Percentiles rank a stretch among this genome's conserved stretches.
These are phyloP conservation scores for Irpex sp. DNA, from an alignment of 1,284 basidiomycete genomes.

Conservation along the genomic window DNA sequence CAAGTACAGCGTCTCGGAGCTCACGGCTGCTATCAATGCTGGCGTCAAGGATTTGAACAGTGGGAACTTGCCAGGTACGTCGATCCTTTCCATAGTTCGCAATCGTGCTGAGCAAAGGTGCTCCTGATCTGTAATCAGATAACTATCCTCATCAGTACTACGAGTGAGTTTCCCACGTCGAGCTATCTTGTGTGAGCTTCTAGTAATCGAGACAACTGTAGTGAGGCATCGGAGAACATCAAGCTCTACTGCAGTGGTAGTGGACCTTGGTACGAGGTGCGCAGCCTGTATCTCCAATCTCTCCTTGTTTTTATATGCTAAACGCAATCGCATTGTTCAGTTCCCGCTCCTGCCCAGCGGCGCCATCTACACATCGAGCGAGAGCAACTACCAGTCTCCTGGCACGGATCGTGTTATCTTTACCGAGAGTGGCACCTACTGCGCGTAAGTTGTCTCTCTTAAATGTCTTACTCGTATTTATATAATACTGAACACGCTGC, in stretches of 20 bases:
- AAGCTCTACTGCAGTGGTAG: constrained; percentile 13
- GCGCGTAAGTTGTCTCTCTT: constrained; percentile 15
- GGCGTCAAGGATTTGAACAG: constrained; percentile 17
- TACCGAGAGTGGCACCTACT: constrained; percentile 22
- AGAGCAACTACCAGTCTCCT: constrained; percentile 16
- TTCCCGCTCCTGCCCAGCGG: constrained; percentile 23
- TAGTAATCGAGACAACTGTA: not conserved
- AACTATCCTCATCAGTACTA: constrained; percentile 18
- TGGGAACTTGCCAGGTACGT: constrained; percentile 17
- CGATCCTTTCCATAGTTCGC: too few relatives aligned
- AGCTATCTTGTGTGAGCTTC: not conserved
- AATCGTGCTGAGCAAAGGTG: too few relatives aligned
- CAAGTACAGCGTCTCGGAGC: constrained; percentile 17
- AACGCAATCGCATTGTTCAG: constrained; percentile 5
- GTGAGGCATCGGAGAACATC: constrained; percentile 13
- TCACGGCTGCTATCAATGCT: constrained; percentile 22
- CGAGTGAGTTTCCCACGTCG: constrained; percentile 5
- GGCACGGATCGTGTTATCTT: constrained; percentile 26
- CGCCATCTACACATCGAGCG: constrained; percentile 18
- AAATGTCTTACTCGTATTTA: not conserved
- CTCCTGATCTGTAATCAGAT: constrained; percentile 1
- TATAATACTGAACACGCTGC: not conserved
- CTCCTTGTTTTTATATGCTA: not conserved
- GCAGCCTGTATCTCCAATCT: not conserved
- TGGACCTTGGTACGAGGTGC: constrained; percentile 14